Conservation (phyloP, 805 yeast species). For the Candida odintsovae region DNA sequence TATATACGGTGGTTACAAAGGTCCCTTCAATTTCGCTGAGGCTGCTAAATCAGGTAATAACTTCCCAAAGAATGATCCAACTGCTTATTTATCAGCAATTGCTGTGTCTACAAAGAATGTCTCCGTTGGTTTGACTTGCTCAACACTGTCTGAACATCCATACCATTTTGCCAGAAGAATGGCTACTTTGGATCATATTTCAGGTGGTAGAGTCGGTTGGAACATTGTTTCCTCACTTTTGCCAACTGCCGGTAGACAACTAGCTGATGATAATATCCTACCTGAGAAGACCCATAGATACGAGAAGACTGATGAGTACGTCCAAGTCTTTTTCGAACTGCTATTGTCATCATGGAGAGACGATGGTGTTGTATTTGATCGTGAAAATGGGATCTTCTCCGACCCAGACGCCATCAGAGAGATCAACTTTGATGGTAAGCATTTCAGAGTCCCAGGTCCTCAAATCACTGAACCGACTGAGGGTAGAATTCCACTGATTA, state of each 20-base stretch:
- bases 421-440: slow-evolving; percentile 37
- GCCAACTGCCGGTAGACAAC: slow-evolving; percentile 40
- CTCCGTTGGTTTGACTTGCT: slow-evolving; percentile 38
- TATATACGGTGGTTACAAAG: slow-evolving; percentile 36
- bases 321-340: slow-evolving; percentile 37
- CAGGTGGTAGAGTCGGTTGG: slow-evolving; percentile 45
- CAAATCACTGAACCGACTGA: slow-evolving; percentile 39
- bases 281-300: slow-evolving; percentile 41
- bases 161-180: slow-evolving; percentile 40
- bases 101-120: slow-evolving; percentile 39
- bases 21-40: slow-evolving; percentile 31
- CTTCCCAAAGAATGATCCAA: slow-evolving; percentile 35
- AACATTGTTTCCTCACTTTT: slow-evolving; percentile 39
- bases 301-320: slow-evolving; percentile 37
- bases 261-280: slow-evolving; percentile 30
- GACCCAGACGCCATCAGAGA: slow-evolving; percentile 37
- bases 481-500: slow-evolving; percentile 39
- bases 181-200: slow-evolving; percentile 41
- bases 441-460: slow-evolving; percentile 36
- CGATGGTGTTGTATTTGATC: slow-evolving; percentile 29
- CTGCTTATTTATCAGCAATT: slow-evolving; percentile 34
- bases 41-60: slow-evolving; percentile 31
- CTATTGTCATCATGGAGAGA: slow-evolving; percentile 42
- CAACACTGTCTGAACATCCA: slow-evolving; percentile 41
- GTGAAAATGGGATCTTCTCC: slow-evolving; percentile 28